phyloP scores from a whole-genome alignment of 2,329 filamentous ascomycete species.

The Exophiala mesophila region DNA sequence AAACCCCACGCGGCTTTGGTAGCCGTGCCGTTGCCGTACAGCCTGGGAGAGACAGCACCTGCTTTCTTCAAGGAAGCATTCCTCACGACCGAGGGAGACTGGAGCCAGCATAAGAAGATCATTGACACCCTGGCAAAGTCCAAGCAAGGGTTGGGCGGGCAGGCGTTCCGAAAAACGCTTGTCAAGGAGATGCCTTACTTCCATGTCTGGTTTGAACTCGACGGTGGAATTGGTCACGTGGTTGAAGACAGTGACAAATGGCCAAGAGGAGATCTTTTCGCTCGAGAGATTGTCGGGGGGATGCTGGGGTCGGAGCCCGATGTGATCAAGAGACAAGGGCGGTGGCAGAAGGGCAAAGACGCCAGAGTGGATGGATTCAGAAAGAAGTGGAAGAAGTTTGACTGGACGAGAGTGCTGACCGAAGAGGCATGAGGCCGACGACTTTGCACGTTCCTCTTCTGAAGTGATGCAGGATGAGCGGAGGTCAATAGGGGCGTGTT shows the following conservation, averaged over 20 bases:
- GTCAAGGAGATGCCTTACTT: constrained; percentile 99
- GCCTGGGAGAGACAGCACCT: constrained; percentile 82
- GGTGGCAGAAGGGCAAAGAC: constrained; percentile 68
- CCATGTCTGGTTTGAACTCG: constrained; percentile 89
- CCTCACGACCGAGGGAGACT: constrained; percentile 80
- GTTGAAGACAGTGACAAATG: constrained; percentile 81
- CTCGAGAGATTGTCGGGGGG: constrained; percentile 82
- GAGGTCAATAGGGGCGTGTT: too few species aligned
- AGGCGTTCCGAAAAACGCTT: constrained; percentile 74
- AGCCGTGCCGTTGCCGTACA: constrained; percentile 82
- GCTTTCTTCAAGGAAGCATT: constrained; percentile 97
- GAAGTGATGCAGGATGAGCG: too few species aligned
- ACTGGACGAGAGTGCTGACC: constrained; percentile 68
- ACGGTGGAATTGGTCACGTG: constrained; percentile 87
- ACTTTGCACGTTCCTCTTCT: too few species aligned
- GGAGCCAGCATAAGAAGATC: constrained; percentile 90
- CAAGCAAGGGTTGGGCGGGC: constrained; percentile 58
- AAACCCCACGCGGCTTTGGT: constrained; percentile 80
- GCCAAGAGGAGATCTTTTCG: constrained; percentile 90
- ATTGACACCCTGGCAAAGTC: constrained; percentile 70
- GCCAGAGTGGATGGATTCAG: constrained; percentile 69
- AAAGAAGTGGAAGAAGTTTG: constrained; percentile 85
- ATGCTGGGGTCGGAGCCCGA: constrained; percentile 82
- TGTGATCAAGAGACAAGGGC: constrained; percentile 82
- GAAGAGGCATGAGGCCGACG: constrained; percentile 39